A percentile compares a stretch with the other conserved stretches of the same genome.
Conservation (phyloP, 2,329 filamentous ascomycete species). For the Penicillium aurantiogriseum region DNA sequence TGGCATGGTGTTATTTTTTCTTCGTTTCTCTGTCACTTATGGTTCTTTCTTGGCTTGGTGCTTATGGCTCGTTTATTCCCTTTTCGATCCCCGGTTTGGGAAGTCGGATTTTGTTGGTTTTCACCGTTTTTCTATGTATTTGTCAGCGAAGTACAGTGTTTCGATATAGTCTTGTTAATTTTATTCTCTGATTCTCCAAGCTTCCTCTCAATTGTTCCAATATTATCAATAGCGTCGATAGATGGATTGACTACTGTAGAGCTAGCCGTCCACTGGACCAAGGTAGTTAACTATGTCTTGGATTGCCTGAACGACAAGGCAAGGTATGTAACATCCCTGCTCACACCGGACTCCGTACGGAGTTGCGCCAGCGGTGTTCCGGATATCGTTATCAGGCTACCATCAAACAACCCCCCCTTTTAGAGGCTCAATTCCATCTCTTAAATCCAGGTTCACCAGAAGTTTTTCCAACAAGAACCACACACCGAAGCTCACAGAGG, state of each 20-base stretch:
- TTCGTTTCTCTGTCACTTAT: slow-evolving; percentile 21
- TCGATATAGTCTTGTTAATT: slow-evolving; percentile 17
- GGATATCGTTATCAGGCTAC: background rate
- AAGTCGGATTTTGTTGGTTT: slow-evolving; percentile 10
- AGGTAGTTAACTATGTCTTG: background rate
- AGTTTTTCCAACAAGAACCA: background rate
- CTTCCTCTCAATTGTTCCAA: background rate
- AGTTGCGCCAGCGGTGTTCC: background rate
- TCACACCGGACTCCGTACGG: background rate
- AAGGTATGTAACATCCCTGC: background rate
- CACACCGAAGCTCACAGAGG: background rate
- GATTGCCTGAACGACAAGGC: background rate
- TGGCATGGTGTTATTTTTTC: slow-evolving; percentile 23
- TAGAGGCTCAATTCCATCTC: background rate
- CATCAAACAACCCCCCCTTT: background rate
- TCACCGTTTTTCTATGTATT: slow-evolving; percentile 14
- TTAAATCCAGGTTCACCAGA: background rate
- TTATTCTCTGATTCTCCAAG: slow-evolving; percentile 6
- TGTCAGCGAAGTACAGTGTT: slow-evolving; percentile 17
- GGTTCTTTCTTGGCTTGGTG: slow-evolving; percentile 23
- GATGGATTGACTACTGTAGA: background rate
- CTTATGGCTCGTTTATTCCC: slow-evolving; percentile 23
- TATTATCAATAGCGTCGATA: background rate
- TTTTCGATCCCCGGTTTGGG: slow-evolving; percentile 10
- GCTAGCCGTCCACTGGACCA: background rate